These are phyloP conservation scores for Syncephalastrum contaminatum DNA, from an alignment of 371 early-diverging fungal genomes.

Conservation along the genomic window DNA sequence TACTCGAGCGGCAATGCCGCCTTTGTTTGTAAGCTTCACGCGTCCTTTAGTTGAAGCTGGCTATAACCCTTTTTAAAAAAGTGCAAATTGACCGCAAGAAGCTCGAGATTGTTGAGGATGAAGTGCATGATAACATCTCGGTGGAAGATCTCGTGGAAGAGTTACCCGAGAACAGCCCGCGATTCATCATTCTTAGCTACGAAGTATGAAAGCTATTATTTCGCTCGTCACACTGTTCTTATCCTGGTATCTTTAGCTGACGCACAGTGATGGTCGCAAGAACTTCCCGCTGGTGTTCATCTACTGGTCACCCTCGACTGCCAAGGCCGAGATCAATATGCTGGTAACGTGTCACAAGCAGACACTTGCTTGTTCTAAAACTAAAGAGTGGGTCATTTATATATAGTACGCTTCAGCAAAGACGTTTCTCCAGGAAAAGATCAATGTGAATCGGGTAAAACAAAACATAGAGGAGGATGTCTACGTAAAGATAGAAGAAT, in stretches of 20 bases:
- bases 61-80: constrained; percentile 9
- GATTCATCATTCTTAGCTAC: constrained; percentile 69
- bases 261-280: constrained; percentile 61
- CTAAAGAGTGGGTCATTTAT: neutral
- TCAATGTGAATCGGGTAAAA: constrained; percentile 52
- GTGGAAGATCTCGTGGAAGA: constrained; percentile 67
- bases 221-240: neutral
- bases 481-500: constrained; percentile 1
- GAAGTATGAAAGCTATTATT: constrained; percentile 29
- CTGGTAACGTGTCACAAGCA: constrained; percentile 30
- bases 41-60: neutral
- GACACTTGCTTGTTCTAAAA: neutral
- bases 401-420: constrained; percentile 66
- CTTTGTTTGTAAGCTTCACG: constrained; percentile 51
- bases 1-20: constrained; percentile 58
- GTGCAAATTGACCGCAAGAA: constrained; percentile 60
- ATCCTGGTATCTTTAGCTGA: constrained; percentile 24
- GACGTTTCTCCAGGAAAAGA: constrained; percentile 57
- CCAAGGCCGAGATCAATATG: constrained; percentile 59
- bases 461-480: neutral
- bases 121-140: constrained; percentile 44
- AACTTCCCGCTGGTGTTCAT: constrained; percentile 68
- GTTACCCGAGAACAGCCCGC: constrained; percentile 70
- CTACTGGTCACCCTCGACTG: constrained; percentile 63
- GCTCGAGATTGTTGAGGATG: constrained; percentile 56